These are phyloP conservation scores for Fusarium sp. DNA, from an alignment of 2,329 filamentous ascomycete species.

Conservation along the genomic window DNA sequence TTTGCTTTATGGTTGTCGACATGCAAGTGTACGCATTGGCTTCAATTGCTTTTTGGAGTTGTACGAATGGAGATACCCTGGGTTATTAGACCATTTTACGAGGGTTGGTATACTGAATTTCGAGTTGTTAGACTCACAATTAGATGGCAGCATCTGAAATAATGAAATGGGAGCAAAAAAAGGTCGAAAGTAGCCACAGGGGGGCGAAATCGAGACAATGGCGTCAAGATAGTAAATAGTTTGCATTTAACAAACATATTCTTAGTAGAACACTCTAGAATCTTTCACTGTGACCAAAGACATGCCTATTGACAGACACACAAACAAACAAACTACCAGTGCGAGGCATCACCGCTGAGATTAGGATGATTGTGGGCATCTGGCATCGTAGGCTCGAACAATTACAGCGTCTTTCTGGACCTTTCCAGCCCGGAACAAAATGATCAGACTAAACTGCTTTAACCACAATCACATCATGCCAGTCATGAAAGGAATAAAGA, in stretches of 20 bases:
- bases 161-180: conserved; percentile 7
- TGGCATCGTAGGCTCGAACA: neutral
- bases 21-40: neutral
- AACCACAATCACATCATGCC: neutral
- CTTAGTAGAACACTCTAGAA: neutral
- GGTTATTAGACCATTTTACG: conserved; percentile 37
- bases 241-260: conserved; percentile 8
- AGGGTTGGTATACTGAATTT: conserved; percentile 21
- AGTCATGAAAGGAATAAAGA: conserved; percentile 14
- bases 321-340: neutral
- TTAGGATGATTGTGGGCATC: neutral
- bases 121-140: conserved; percentile 35
- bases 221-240: conserved; percentile 25
- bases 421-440: neutral
- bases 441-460: neutral
- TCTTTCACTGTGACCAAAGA: neutral
- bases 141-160: conserved; percentile 21
- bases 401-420: neutral
- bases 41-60: neutral
- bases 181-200: conserved; percentile 22
- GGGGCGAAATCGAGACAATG: conserved; percentile 23
- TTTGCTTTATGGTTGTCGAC: neutral
- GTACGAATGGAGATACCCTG: conserved; percentile 14
- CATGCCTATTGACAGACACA: neutral
- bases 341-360: neutral